Percentiles rank a stretch among this genome's conserved stretches.
These are phyloP conservation scores for Waitea zeae DNA, from an alignment of 1,284 basidiomycete species.

Conservation along the genomic window DNA sequence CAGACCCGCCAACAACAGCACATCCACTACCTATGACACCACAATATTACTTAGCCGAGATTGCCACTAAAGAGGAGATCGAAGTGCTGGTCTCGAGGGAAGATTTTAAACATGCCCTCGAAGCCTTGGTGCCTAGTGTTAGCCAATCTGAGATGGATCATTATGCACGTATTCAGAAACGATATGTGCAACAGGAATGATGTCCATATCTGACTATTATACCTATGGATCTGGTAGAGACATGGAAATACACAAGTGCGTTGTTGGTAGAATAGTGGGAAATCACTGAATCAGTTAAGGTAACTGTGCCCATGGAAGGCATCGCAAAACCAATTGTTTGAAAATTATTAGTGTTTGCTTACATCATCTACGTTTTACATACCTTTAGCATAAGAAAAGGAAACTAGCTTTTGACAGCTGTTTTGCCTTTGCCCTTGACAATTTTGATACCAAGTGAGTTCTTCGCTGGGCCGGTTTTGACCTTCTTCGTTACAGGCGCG, in stretches of 20 bases:
- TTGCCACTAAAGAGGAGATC: conserved; percentile 61
- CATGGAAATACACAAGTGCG: neutral
- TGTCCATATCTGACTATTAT: neutral
- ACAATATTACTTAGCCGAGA: conserved; percentile 84
- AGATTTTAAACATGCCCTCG: conserved; percentile 70
- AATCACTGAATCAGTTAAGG: too few species aligned
- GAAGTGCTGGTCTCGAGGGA: conserved; percentile 54
- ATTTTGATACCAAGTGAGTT: conserved; percentile 59
- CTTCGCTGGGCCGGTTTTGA: conserved; percentile 39
- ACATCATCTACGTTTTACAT: too few species aligned
- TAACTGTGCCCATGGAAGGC: too few species aligned
- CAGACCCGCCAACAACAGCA: conserved; percentile 15
- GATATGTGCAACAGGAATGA: conserved; percentile 33
- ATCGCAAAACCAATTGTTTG: too few species aligned
- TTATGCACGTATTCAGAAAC: conserved; percentile 60
- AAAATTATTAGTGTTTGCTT: too few species aligned
- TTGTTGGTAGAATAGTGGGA: too few species aligned
- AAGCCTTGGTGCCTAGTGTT: conserved; percentile 74
- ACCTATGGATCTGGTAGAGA: neutral
- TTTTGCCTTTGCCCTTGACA: conserved; percentile 34
- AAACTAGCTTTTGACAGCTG: neutral
- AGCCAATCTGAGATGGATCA: conserved; percentile 81
- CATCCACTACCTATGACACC: conserved; percentile 66
- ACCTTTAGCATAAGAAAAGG: neutral
- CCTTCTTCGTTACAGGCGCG: conserved; percentile 37